Percentiles rank a stretch among this genome's conserved stretches.
These are phyloP conservation scores for Pseudomonodictys pantanalensis DNA, from an alignment of 495 filamentous ascomycete genomes.

Conservation along the genomic window DNA sequence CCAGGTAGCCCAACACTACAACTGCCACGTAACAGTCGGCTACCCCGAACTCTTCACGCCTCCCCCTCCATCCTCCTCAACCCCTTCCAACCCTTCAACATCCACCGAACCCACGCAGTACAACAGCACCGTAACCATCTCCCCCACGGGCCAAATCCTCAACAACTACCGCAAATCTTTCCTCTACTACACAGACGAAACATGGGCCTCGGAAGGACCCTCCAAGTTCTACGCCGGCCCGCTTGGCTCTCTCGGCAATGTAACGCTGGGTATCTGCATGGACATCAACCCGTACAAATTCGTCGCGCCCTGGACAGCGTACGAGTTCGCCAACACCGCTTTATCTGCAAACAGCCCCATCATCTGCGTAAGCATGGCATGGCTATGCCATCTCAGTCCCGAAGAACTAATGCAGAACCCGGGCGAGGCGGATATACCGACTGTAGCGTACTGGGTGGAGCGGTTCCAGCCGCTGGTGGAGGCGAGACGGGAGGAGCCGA, in stretches of 20 bases:
- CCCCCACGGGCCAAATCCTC: slow-evolving; percentile 64
- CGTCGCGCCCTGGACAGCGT: slow-evolving; percentile 69
- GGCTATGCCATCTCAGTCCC: slow-evolving; percentile 61
- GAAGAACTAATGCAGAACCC: slow-evolving; percentile 46
- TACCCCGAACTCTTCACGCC: slow-evolving; percentile 65
- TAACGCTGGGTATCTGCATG: slow-evolving; percentile 88
- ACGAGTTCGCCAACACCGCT: slow-evolving; percentile 81
- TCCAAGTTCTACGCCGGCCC: slow-evolving; percentile 57
- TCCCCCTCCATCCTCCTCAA: background rate
- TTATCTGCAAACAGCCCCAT: slow-evolving; percentile 64
- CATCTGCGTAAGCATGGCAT: slow-evolving; percentile 84
- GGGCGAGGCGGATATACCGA: slow-evolving; percentile 69
- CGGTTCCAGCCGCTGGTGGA: slow-evolving; percentile 71
- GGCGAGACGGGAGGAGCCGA: slow-evolving; percentile 53
- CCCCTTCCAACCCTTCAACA: background rate
- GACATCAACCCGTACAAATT: slow-evolving; percentile 81
- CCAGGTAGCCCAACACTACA: slow-evolving; percentile 64
- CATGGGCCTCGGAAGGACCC: slow-evolving; percentile 78
- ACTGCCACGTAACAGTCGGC: slow-evolving; percentile 80
- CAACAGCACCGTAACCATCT: slow-evolving; percentile 82
- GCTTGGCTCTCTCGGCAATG: slow-evolving; percentile 44
- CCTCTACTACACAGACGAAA: slow-evolving; percentile 88
- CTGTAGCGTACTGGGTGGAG: slow-evolving; percentile 86
- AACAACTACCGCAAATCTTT: slow-evolving; percentile 86
- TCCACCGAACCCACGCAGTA: slow-evolving; percentile 51